These are phyloP conservation scores for Dimocarpus longan DNA, from an alignment of 345 rosid species.

Conservation along the genomic window DNA sequence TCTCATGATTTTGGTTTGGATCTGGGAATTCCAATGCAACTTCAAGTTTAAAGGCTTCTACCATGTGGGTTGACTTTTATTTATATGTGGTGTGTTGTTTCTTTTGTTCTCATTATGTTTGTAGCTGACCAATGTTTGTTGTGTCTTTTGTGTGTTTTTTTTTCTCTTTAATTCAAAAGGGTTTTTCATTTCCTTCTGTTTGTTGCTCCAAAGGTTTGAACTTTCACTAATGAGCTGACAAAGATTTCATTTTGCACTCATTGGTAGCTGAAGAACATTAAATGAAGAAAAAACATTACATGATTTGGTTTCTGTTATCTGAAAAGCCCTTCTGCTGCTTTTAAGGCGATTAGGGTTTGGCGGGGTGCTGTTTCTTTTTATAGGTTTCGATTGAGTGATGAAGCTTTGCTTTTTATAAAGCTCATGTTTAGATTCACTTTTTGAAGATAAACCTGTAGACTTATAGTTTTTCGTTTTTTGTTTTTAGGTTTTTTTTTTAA, in stretches of 20 bases:
- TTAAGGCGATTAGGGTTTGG: slow-evolving; percentile 6
- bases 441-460: background rate
- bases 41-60: background rate
- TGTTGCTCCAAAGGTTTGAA: background rate
- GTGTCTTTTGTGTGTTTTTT: background rate
- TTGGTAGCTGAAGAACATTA: background rate
- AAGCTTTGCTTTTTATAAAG: too few relatives aligned
- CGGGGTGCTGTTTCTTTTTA: too few relatives aligned
- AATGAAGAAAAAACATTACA: background rate
- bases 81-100: background rate
- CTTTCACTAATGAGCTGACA: background rate
- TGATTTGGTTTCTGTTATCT: background rate
- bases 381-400: too few relatives aligned
- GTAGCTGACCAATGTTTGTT: background rate
- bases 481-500: too few relatives aligned
- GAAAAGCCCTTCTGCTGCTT: background rate
- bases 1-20: slow-evolving; percentile 19
- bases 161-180: background rate
- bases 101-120: background rate
- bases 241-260: background rate
- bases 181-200: background rate
- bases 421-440: background rate
- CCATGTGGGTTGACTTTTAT: background rate
- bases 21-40: slow-evolving; percentile 15
- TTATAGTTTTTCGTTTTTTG: background rate